Evolutionary conservation across 2,329 filamentous ascomycete species (phyloP).

Genomic region (Cercospora sesami): DNA sequence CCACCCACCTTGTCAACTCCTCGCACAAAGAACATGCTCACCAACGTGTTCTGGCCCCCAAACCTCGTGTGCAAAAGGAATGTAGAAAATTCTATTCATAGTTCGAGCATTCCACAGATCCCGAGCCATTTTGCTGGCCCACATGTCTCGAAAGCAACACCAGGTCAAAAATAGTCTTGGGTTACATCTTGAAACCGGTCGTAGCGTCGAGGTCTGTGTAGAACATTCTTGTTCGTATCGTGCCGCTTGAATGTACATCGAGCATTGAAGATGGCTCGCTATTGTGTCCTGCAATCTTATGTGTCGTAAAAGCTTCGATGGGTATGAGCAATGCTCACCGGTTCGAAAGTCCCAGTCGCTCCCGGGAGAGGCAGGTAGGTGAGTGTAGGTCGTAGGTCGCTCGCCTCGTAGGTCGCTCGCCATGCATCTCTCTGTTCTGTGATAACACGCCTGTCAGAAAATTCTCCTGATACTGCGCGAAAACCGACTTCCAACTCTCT

Average conservation of each 20-base stretch:
- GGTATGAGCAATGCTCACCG: background rate
- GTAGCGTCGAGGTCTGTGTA: background rate
- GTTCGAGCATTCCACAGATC: background rate
- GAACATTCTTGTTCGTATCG: slow-evolving; percentile 7
- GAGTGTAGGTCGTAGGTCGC: background rate
- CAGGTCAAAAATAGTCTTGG: background rate
- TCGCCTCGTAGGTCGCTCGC: background rate
- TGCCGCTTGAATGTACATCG: background rate
- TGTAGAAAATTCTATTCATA: background rate
- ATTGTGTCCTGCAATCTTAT: background rate
- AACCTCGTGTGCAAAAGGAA: slow-evolving; percentile 7
- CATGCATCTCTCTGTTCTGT: background rate
- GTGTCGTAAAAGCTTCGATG: background rate
- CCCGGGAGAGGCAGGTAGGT: background rate
- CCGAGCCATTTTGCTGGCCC: background rate
- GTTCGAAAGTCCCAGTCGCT: background rate
- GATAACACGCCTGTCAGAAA: background rate
- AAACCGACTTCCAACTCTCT: background rate
- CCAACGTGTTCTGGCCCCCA: slow-evolving; percentile 7
- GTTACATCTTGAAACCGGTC: background rate
- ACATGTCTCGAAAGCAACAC: background rate
- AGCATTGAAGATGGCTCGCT: background rate
- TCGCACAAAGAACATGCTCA: background rate
- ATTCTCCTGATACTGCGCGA: background rate
- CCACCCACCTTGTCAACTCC: background rate